phyloP scores from a whole-genome alignment of 2,329 filamentous ascomycete species.

The Onygenales sp. region DNA sequence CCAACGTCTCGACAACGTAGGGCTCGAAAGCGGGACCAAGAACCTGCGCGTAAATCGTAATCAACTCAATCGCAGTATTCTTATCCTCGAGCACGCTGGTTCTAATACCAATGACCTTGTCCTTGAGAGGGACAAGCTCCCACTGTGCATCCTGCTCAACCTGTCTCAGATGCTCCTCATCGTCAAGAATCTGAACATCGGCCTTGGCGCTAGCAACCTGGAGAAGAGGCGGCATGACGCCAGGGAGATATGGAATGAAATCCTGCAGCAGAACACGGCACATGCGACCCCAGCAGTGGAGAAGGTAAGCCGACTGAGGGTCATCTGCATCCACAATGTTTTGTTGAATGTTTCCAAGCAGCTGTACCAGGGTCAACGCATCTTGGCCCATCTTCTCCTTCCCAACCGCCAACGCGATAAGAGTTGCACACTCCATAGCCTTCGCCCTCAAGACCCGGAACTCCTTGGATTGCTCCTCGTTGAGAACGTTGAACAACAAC shows the following conservation, averaged over 20 bases:
- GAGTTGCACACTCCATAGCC: constrained; percentile 96
- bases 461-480: constrained; percentile 86
- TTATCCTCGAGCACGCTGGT: constrained; percentile 97
- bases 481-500: constrained; percentile 77
- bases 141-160: constrained; percentile 93
- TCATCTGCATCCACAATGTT: constrained; percentile 85
- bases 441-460: constrained; percentile 85
- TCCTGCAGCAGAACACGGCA: constrained; percentile 84
- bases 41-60: constrained; percentile 94
- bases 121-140: constrained; percentile 94
- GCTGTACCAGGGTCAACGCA: constrained; percentile 75
- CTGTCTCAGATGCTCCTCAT: constrained; percentile 86
- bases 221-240: constrained; percentile 87
- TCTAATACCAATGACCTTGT: constrained; percentile 96
- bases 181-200: constrained; percentile 90
- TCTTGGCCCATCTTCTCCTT: constrained; percentile 85
- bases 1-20: constrained; percentile 87
- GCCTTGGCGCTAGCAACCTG: constrained; percentile 90
- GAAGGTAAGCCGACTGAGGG: constrained; percentile 89
- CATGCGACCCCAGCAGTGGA: constrained; percentile 99
- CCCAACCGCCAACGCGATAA: constrained; percentile 87
- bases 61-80: constrained; percentile 97
- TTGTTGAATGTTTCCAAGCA: constrained; percentile 78
- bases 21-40: constrained; percentile 87
- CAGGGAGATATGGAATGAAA: constrained; percentile 85